These are phyloP conservation scores for Periglandula ipomoeae DNA, from an alignment of 2,329 filamentous ascomycete species.

Conservation along the genomic window DNA sequence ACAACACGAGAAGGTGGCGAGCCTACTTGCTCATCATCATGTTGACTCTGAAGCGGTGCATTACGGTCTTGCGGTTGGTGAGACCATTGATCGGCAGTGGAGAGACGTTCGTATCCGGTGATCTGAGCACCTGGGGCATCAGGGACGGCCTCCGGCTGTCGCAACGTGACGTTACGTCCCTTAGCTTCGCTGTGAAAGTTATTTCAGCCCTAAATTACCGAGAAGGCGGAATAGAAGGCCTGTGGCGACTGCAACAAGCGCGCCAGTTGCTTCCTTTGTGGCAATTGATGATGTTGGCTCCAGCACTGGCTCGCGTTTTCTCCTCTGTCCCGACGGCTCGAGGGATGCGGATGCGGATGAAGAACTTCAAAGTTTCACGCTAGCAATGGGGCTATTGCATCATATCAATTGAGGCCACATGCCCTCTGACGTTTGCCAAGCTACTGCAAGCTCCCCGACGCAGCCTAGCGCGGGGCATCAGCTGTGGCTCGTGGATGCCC, in stretches of 20 bases:
- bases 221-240: not conserved
- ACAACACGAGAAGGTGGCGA: not conserved
- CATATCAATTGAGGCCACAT: no score
- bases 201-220: not conserved
- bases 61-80: not conserved
- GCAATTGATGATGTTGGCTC: not conserved
- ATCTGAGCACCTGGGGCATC: no score
- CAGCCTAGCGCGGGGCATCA: constrained; percentile 1
- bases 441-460: not conserved
- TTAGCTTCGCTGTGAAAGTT: not conserved
- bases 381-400: not conserved
- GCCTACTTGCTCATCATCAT: not conserved
- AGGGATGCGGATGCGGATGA: no score
- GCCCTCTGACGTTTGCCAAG: constrained; percentile 1
- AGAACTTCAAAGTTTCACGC: not conserved
- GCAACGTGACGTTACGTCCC: not conserved
- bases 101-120: not conserved
- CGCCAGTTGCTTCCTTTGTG: not conserved
- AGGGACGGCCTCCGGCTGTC: not conserved
- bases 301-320: no score
- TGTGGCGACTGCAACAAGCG: not conserved
- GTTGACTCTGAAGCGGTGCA: not conserved
- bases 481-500: not conserved
- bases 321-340: no score
- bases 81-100: not conserved